phyloP scores from a whole-genome alignment of 345 rosid species.

The Leavenworthia alabamica region DNA sequence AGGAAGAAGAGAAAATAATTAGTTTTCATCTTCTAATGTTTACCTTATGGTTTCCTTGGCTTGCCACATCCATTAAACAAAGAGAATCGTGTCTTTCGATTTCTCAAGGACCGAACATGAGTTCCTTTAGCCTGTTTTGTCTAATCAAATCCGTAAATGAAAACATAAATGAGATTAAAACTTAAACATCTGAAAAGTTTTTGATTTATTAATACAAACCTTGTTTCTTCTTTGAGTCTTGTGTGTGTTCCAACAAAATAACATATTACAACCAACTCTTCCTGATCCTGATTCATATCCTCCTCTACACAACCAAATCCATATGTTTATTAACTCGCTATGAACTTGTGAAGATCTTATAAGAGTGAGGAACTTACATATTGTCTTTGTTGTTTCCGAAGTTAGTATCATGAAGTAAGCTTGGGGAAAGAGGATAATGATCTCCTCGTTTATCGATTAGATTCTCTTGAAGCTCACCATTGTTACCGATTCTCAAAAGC shows the following conservation, averaged over 20 bases:
- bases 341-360: neutral
- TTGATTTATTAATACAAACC: conserved; percentile 36
- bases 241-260: conserved; percentile 74
- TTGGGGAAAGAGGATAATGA: conserved; percentile 68
- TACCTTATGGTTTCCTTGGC: conserved; percentile 54
- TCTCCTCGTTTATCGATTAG: conserved; percentile 40
- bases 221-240: conserved; percentile 45
- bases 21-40: conserved; percentile 43
- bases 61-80: conserved; percentile 63
- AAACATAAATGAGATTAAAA: neutral
- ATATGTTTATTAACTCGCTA: neutral
- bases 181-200: neutral
- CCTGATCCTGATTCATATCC: conserved; percentile 82
- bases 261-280: conserved; percentile 65
- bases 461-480: conserved; percentile 48
- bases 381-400: conserved; percentile 59
- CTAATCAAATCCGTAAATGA: neutral
- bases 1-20: neutral
- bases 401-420: conserved; percentile 62
- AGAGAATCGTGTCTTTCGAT: conserved; percentile 42
- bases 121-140: conserved; percentile 51
- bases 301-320: conserved; percentile 43
- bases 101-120: conserved; percentile 35
- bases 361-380: conserved; percentile 46
- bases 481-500: conserved; percentile 52